Base-by-base conservation (phyloP, 148 eudicot species). In the Camellia japonica region DNA sequence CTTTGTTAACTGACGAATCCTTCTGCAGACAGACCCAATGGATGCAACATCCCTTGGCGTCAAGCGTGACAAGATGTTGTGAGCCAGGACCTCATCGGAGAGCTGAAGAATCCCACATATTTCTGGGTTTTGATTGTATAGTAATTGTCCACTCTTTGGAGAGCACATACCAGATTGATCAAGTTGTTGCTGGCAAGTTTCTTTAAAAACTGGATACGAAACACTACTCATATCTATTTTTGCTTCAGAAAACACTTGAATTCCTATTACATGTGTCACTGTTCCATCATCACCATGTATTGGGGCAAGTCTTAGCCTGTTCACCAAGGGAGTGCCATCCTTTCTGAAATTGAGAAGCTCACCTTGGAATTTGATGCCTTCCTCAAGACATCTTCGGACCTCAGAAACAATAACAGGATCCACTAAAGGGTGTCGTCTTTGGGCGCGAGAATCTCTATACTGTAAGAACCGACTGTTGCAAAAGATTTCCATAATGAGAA, bases 31-130 rank as follows among this genome's bases (percentile, higher is more conserved):
- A 15, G 98, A 94, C 4, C 94, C 95, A 30, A 92, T 88, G 18
- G 98, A 92, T 13, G 98, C 97, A 10, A 94, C 90, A 52, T 94
- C 98, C 74, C 98, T 85, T 46, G 97, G 94, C 4, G 98, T 90
- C 84, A 94, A 82, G 38, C 97, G 94, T 12, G 97, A 92, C 47
- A 94, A 82, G 68, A 94, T 94, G 80, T 92, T 88, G 38, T 91
- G 94, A 20, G 97, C 94, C 76, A 94, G 82, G 13, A 94, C 94
- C 77, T 94, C 98, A 80, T 94, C 98, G 10, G 94, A 87, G 66
- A 94, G 92, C 82, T 90, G 97, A 44, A 94, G 93, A 80, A 94
- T 85, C 58, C 89, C 91, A 78, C 98, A 94, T 18, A 74, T 5
- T 52, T 89, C 91, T 43, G 68, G 83, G 16, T 58, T 54, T 55